A percentile compares a stretch with the other conserved stretches of the same genome.
phyloP scores from a whole-genome alignment of 2,329 filamentous ascomycete species.

The Aspergillus hiratsukae region DNA sequence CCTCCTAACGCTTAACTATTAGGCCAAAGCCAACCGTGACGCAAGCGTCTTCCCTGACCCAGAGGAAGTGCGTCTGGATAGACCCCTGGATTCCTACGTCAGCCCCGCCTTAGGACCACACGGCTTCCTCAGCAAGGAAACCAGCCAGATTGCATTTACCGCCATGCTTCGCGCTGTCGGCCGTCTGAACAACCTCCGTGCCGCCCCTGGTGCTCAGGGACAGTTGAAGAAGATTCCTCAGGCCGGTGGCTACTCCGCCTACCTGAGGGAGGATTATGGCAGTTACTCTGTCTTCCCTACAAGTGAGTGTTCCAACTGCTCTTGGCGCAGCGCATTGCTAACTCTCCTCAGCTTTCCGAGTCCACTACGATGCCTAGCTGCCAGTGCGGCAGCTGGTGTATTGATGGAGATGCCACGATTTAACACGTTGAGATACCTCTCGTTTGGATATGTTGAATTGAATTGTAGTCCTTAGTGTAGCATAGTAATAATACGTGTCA shows the following conservation, averaged over 20 bases:
- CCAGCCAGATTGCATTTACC: slow-evolving; percentile 58
- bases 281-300: slow-evolving; percentile 50
- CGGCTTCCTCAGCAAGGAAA: slow-evolving; percentile 57
- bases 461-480: neutral
- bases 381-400: neutral
- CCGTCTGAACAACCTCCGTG: slow-evolving; percentile 55
- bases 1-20: neutral
- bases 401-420: neutral
- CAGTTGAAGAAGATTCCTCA: slow-evolving; percentile 61
- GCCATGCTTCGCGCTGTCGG: slow-evolving; percentile 66
- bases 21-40: slow-evolving; percentile 52
- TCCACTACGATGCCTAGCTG: slow-evolving; percentile 41
- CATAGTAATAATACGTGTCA: neutral
- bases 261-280: slow-evolving; percentile 64
- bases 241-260: slow-evolving; percentile 54
- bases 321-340: slow-evolving; percentile 6
- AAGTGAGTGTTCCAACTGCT: slow-evolving; percentile 26
- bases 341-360: slow-evolving; percentile 36
- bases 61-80: slow-evolving; percentile 56
- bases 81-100: slow-evolving; percentile 62
- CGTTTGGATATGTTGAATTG: neutral
- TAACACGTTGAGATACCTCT: neutral
- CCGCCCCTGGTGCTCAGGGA: slow-evolving; percentile 61
- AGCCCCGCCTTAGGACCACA: slow-evolving; percentile 61
- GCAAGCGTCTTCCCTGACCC: slow-evolving; percentile 58